Evolutionary conservation across 2,329 filamentous ascomycete species (phyloP).

Genomic region (Colletotrichum spaethianum): DNA sequence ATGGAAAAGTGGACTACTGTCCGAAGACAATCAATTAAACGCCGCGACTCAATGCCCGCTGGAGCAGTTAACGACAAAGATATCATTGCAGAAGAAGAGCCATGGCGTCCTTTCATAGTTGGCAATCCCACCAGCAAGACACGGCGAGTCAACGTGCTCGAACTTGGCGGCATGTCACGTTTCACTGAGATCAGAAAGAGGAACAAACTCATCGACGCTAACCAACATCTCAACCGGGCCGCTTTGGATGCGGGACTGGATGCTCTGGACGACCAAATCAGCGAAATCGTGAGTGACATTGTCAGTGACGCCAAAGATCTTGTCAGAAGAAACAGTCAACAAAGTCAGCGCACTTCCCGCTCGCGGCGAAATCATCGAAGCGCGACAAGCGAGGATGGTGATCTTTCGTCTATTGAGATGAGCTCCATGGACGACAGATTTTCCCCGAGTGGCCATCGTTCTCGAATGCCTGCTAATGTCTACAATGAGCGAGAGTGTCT

Average conservation of each 20-base stretch:
- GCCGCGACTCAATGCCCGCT: slow-evolving; percentile 57
- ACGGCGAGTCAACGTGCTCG: slow-evolving; percentile 79
- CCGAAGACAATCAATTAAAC: slow-evolving; percentile 63
- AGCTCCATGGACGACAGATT: slow-evolving; percentile 42
- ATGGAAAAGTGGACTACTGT: slow-evolving; percentile 67
- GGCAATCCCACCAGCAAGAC: slow-evolving; percentile 79
- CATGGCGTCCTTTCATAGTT: slow-evolving; percentile 80
- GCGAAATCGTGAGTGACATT: slow-evolving; percentile 53
- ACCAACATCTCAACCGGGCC: slow-evolving; percentile 53
- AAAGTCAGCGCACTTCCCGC: slow-evolving; percentile 10
- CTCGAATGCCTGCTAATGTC: slow-evolving; percentile 41
- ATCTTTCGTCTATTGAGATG: slow-evolving; percentile 48
- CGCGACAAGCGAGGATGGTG: slow-evolving; percentile 36
- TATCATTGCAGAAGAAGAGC: slow-evolving; percentile 63
- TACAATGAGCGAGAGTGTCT: slow-evolving; percentile 53
- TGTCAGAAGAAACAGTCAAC: slow-evolving; percentile 31
- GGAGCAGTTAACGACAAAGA: slow-evolving; percentile 46
- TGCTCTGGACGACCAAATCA: slow-evolving; percentile 55
- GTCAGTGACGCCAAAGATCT: slow-evolving; percentile 51
- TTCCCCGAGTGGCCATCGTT: slow-evolving; percentile 44
- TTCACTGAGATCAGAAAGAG: slow-evolving; percentile 80
- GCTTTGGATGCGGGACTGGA: slow-evolving; percentile 54
- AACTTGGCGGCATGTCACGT: slow-evolving; percentile 76
- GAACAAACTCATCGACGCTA: slow-evolving; percentile 69
- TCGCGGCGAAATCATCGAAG: slow-evolving; percentile 31